Evolutionary conservation across 495 filamentous ascomycete species (phyloP).

Genomic region (Arthonia radiata): DNA sequence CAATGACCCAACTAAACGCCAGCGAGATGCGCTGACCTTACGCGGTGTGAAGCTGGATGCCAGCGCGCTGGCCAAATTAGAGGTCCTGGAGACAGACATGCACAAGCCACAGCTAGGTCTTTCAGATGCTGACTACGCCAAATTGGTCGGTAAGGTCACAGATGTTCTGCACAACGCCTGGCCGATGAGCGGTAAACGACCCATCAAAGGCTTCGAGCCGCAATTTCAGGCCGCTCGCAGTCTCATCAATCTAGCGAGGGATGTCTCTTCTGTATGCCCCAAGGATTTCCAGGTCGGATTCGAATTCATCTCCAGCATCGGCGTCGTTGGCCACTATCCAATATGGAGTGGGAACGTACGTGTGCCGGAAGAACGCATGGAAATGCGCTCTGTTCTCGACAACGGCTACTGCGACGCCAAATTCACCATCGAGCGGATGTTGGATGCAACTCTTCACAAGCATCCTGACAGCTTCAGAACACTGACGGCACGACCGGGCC

Average conservation of each 20-base stretch:
- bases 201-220: slow-evolving; percentile 19
- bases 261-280: slow-evolving; percentile 7
- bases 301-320: slow-evolving; percentile 10
- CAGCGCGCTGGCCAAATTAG: slow-evolving; percentile 14
- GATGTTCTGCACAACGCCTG: slow-evolving; percentile 34
- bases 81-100: slow-evolving; percentile 23
- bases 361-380: slow-evolving; percentile 15
- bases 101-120: slow-evolving; percentile 22
- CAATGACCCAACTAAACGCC: slow-evolving; percentile 10
- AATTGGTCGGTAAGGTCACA: slow-evolving; percentile 18
- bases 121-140: slow-evolving; percentile 12
- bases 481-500: slow-evolving; percentile 22
- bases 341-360: not conserved
- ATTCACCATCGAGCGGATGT: slow-evolving; percentile 22
- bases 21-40: slow-evolving; percentile 14
- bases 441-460: slow-evolving; percentile 22
- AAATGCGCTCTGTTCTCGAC: slow-evolving; percentile 15
- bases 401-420: slow-evolving; percentile 28
- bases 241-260: slow-evolving; percentile 20
- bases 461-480: slow-evolving; percentile 18
- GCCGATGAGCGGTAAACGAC: slow-evolving; percentile 25
- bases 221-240: slow-evolving; percentile 24
- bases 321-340: slow-evolving; percentile 5
- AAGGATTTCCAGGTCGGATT: slow-evolving; percentile 3
- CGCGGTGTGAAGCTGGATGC: slow-evolving; percentile 14